phyloP scores from a whole-genome alignment of 768 basidiomycete species.

The Neoboletus magnificus region DNA sequence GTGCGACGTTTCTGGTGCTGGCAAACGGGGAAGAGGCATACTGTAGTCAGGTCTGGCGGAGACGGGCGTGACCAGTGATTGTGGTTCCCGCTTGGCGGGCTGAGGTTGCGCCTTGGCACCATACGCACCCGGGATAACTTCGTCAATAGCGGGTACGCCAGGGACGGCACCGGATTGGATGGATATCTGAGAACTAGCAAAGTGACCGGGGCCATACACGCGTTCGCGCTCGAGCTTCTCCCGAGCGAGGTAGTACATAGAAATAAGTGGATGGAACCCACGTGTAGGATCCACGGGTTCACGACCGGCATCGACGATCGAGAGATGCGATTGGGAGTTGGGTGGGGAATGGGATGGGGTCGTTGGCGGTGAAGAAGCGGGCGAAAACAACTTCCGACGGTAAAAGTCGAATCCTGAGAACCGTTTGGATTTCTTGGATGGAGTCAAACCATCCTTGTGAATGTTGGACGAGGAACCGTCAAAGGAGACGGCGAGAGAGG shows the following conservation, averaged over 20 bases:
- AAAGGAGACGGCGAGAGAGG: conserved; percentile 66
- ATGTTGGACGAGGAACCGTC: conserved; percentile 41
- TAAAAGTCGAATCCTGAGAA: conserved; percentile 97
- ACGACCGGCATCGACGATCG: conserved; percentile 45
- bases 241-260: conserved; percentile 93
- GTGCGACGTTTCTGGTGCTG: conserved; percentile 77
- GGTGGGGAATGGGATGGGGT: conserved; percentile 63
- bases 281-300: conserved; percentile 76
- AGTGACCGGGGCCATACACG: conserved; percentile 91
- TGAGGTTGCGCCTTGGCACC: conserved; percentile 30
- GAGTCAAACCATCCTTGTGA: conserved; percentile 41
- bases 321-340: conserved; percentile 54
- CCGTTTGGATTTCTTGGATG: conserved; percentile 68
- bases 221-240: conserved; percentile 95
- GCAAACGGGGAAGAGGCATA: conserved; percentile 78
- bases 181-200: conserved; percentile 87
- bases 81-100: conserved; percentile 32
- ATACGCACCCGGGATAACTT: conserved; percentile 12
- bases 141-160: conserved; percentile 18
- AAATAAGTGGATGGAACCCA: conserved; percentile 92
- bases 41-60: conserved; percentile 65
- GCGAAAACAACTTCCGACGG: conserved; percentile 79
- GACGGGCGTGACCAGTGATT: conserved; percentile 22
- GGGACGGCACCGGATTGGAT: conserved; percentile 35
- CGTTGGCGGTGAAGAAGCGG: conserved; percentile 42